Conservation (phyloP, 179 eudicot species). For the Silene coronaria region DNA sequence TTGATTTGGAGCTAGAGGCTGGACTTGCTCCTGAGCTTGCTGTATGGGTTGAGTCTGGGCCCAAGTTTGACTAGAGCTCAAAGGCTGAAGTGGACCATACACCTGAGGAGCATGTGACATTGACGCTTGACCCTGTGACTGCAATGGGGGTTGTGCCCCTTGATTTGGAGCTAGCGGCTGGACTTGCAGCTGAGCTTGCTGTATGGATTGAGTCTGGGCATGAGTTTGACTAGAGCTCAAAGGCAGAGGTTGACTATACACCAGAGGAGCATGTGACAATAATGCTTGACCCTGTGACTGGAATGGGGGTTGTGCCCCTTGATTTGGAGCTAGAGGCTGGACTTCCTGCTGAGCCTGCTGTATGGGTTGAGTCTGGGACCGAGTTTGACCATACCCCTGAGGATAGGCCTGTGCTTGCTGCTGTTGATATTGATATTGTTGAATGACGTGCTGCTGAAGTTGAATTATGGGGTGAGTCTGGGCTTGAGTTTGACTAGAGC, state of each 20-base stretch:
- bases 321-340: conserved; percentile 27
- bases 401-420: conserved; percentile 38
- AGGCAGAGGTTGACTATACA: too few species aligned
- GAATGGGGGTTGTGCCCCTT: conserved; percentile 29
- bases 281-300: conserved; percentile 37
- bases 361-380: conserved; percentile 34
- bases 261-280: conserved; percentile 18
- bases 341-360: conserved; percentile 34
- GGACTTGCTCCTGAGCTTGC: too few species aligned
- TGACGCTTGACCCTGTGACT: conserved; percentile 32
- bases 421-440: conserved; percentile 54
- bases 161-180: conserved; percentile 27
- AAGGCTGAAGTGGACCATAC: too few species aligned
- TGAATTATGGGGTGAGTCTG: conserved; percentile 37
- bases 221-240: too few species aligned
- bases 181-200: too few species aligned
- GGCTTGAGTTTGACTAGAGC: conserved; percentile 15
- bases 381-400: conserved; percentile 27
- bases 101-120: conserved; percentile 19
- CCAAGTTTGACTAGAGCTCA: too few species aligned
- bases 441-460: conserved; percentile 41
- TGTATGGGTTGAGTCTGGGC: too few species aligned
- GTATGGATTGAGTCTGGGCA: too few species aligned
- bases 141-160: conserved; percentile 34
- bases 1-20: conserved; percentile 26